A percentile compares a stretch with the other conserved stretches of the same genome.
Evolutionary conservation across 2,329 filamentous ascomycete genomes (phyloP).

Genomic region (Cyphellophora europaea): DNA sequence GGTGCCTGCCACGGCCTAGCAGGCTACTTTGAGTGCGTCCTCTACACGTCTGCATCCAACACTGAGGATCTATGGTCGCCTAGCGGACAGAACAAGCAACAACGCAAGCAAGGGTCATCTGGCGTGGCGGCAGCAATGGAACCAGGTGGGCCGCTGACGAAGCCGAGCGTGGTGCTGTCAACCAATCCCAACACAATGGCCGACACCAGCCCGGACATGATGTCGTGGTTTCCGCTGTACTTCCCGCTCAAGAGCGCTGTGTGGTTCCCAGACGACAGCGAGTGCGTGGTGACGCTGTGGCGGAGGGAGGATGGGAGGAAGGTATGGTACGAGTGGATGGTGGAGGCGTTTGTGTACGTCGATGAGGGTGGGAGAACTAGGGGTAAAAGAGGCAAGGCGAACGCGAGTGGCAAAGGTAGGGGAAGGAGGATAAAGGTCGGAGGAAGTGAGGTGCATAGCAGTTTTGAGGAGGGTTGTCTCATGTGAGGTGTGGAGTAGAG

Average conservation of each 20-base stretch:
- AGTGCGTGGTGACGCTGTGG: conserved; percentile 91
- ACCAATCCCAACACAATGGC: conserved; percentile 90
- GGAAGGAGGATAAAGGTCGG: conserved; percentile 28
- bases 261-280: conserved; percentile 63
- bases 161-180: conserved; percentile 68
- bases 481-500: not conserved
- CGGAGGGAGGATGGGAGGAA: conserved; percentile 88
- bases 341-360: conserved; percentile 60
- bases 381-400: conserved; percentile 26
- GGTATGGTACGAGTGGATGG: conserved; percentile 98
- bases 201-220: conserved; percentile 91
- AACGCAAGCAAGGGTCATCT: not conserved
- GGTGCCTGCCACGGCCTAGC: conserved; percentile 85
- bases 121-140: no score
- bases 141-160: no score
- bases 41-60: conserved; percentile 52
- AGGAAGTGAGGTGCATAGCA: not conserved
- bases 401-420: conserved; percentile 38
- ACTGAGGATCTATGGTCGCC: no score
- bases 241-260: conserved; percentile 66
- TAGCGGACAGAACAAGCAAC: not conserved
- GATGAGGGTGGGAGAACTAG: conserved; percentile 16
- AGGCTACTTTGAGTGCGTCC: conserved; percentile 93
- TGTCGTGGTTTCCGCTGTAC: conserved; percentile 98
- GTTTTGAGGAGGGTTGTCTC: not conserved